Base-by-base conservation (phyloP, 768 basidiomycete genomes). In the Dioszegia aurantiaca region DNA sequence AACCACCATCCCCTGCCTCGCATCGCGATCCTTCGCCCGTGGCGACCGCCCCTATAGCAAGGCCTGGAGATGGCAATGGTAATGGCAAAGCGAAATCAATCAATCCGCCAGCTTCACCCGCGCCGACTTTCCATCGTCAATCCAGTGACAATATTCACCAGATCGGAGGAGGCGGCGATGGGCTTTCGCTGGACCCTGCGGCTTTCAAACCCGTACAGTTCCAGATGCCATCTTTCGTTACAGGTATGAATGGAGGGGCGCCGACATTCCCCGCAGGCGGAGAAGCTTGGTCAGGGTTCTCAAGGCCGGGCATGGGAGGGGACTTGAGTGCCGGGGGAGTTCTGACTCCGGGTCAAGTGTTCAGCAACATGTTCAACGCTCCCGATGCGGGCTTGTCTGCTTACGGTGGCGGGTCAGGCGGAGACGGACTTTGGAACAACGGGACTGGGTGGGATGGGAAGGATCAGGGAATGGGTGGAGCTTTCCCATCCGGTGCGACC, bases 221-320 rank as follows among this genome's bases (percentile, higher is more conserved):
- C 44, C 72, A 74, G 53, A 69, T 74, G 16, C 66, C 70, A 10
- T 60, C 58, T 0, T 70, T 73, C 56, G 55, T 68, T 19, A 62
- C 68, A 0, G 64, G 64, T 51, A 60, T 59, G 30, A 58, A 63
- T 0, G 63, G 59, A 19, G 67, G 65, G 11, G 70, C 68, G 17
- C 69, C 72, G 1, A 64, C 73, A 2, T 72, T 72, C 58, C 75
- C 75, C 28, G 67, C 72, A 6, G 75, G 75, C 21, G 75, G 71
- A 26, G 75, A 76, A 46, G 75, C 70, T n/a, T 76, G 72, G 73
- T 62, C 67, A 4, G 75, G 75, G 1, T 74, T 69, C 56, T 45
- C 42, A 21, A 63, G 55, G 11, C 59, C 66, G 23, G 45, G 56
- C 12, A n/a, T n/a, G n/a, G n/a, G n/a, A n/a, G n/a, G n/a, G n/a